These are phyloP conservation scores for Auricularia sp. DNA, from an alignment of 768 basidiomycete species.

Conservation along the genomic window DNA sequence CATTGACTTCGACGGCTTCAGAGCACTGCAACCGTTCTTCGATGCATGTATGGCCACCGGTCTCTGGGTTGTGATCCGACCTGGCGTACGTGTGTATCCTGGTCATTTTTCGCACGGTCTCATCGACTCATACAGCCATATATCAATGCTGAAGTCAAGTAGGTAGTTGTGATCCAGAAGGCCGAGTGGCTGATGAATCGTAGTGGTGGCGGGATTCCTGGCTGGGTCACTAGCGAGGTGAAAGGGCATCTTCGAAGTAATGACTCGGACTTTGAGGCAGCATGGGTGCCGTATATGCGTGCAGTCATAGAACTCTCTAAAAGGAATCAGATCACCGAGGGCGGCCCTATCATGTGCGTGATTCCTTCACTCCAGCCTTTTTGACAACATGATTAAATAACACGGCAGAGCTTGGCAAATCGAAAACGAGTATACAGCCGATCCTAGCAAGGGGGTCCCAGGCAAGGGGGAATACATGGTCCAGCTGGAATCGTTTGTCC, in stretches of 20 bases:
- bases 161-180: background rate
- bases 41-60: slow-evolving; percentile 67
- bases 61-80: slow-evolving; percentile 69
- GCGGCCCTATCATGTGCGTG: slow-evolving; percentile 56
- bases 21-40: slow-evolving; percentile 58
- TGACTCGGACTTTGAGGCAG: slow-evolving; percentile 53
- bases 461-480: slow-evolving; percentile 45
- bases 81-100: slow-evolving; percentile 30
- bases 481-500: slow-evolving; percentile 48
- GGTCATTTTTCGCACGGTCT: background rate
- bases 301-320: slow-evolving; percentile 50
- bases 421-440: slow-evolving; percentile 63
- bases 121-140: slow-evolving; percentile 26
- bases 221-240: slow-evolving; percentile 62
- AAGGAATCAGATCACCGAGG: slow-evolving; percentile 57
- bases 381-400: background rate
- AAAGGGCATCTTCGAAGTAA: slow-evolving; percentile 63
- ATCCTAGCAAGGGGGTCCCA: slow-evolving; percentile 32
- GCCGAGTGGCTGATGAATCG: slow-evolving; percentile 33
- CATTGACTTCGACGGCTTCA: slow-evolving; percentile 61
- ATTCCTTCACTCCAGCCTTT: background rate
- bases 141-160: slow-evolving; percentile 41
- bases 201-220: slow-evolving; percentile 60
- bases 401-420: background rate
- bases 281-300: slow-evolving; percentile 66